phyloP scores from a whole-genome alignment of 495 filamentous ascomycete species.

The Xylaria palmicola region DNA sequence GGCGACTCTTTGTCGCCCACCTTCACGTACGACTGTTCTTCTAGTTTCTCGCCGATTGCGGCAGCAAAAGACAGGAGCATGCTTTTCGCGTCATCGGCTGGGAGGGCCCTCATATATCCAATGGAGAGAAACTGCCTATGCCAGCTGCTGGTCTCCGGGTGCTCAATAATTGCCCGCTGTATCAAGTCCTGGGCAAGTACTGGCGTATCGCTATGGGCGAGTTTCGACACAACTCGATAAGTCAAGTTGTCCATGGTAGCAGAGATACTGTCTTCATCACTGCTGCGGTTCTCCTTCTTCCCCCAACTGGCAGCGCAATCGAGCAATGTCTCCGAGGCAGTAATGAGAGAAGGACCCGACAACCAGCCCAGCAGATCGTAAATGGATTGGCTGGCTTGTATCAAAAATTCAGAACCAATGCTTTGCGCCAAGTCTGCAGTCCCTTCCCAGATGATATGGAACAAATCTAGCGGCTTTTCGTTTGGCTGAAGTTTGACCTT shows the following conservation, averaged over 20 bases:
- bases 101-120: conserved; percentile 23
- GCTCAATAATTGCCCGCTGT: conserved; percentile 29
- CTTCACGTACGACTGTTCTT: conserved; percentile 23
- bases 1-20: conserved; percentile 14
- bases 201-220: conserved; percentile 29
- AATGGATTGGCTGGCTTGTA: conserved; percentile 1
- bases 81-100: conserved; percentile 21
- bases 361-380: conserved; percentile 10
- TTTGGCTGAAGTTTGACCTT: conserved; percentile 15
- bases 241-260: conserved; percentile 18
- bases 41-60: conserved; percentile 26
- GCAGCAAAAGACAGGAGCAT: conserved; percentile 27
- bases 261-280: conserved; percentile 10
- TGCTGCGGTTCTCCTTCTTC: conserved; percentile 13
- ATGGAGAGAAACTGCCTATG: conserved; percentile 29
- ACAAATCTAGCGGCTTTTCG: conserved; percentile 19
- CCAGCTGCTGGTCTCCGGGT: conserved; percentile 37
- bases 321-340: conserved; percentile 20
- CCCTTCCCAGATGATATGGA: conserved; percentile 22
- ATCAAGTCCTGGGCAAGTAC: conserved; percentile 22
- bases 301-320: conserved; percentile 11
- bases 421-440: conserved; percentile 13
- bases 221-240: conserved; percentile 22
- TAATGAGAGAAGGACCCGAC: conserved; percentile 17
- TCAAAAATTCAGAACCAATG: conserved; percentile 20